A percentile compares a stretch with the other conserved stretches of the same genome.
Evolutionary conservation across 2,329 filamentous ascomycete genomes (phyloP).

Genomic region (Xylariaceae sp.): DNA sequence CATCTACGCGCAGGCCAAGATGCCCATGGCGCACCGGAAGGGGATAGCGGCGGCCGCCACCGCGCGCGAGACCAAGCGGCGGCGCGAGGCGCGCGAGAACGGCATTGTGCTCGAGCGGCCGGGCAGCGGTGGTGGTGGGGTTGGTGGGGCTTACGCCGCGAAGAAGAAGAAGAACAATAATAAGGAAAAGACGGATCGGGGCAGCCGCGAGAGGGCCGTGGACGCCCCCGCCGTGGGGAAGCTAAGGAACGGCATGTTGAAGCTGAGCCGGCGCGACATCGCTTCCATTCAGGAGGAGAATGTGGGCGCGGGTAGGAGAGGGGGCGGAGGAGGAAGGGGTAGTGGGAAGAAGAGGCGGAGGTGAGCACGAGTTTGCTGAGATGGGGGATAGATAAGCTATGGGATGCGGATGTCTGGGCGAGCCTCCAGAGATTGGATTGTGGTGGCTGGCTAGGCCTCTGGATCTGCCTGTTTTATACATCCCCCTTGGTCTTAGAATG

Average conservation of each 20-base stretch:
- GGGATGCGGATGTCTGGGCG: no score
- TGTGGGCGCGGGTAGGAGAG: slow-evolving; percentile 8
- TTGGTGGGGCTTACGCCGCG: slow-evolving; percentile 34
- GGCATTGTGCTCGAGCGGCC: slow-evolving; percentile 80
- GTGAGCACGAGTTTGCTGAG: slow-evolving; percentile 11
- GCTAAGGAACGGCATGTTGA: slow-evolving; percentile 73
- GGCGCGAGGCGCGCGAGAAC: slow-evolving; percentile 83
- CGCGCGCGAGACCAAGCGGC: slow-evolving; percentile 68
- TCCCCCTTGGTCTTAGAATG: no score
- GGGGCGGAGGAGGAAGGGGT: no score
- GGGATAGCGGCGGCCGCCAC: slow-evolving; percentile 75
- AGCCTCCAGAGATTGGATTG: no score
- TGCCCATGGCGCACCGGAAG: slow-evolving; percentile 85
- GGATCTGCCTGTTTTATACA: no score
- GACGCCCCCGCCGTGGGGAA: slow-evolving; percentile 79
- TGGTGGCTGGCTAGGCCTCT: no score
- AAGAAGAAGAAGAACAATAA: slow-evolving; percentile 41
- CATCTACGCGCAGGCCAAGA: slow-evolving; percentile 76
- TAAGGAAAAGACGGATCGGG: slow-evolving; percentile 33
- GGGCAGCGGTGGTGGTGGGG: slow-evolving; percentile 21
- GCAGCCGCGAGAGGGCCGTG: slow-evolving; percentile 59
- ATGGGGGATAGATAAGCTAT: no score
- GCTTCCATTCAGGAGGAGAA: slow-evolving; percentile 32
- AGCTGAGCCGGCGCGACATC: slow-evolving; percentile 77
- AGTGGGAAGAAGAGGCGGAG: slow-evolving; percentile 31